Conservation (phyloP, 306 rosid genomes). For the Begonia loranthoides region DNA sequence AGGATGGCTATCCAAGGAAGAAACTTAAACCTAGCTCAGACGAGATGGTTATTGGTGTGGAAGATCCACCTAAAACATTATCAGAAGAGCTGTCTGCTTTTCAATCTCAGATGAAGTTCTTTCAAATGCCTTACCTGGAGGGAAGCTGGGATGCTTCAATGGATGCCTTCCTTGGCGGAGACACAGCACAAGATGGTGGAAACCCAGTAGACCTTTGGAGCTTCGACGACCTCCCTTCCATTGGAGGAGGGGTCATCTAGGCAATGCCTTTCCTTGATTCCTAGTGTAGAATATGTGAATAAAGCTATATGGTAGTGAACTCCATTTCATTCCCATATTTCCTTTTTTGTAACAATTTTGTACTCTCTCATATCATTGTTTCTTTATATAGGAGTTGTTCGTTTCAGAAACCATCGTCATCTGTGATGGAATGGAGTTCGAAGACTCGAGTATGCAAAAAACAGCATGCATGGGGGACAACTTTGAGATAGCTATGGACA, state of each 20-base stretch:
- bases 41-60: conserved; percentile 14
- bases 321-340: conserved; percentile 10
- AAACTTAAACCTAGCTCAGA: conserved; percentile 29
- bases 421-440: no score
- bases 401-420: no score
- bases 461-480: no score
- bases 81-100: conserved; percentile 70
- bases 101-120: conserved; percentile 62
- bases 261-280: conserved; percentile 12
- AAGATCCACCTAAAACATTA: conserved; percentile 34
- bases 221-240: conserved; percentile 54
- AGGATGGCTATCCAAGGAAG: conserved; percentile 36
- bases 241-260: conserved; percentile 47
- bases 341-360: no score
- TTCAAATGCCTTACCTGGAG: conserved; percentile 48
- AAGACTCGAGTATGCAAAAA: no score
- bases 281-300: conserved; percentile 53
- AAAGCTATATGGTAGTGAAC: conserved; percentile 77
- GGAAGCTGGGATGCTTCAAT: conserved; percentile 62
- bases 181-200: conserved; percentile 52
- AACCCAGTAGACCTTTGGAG: conserved; percentile 64
- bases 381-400: no score
- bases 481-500: no score
- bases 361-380: no score
- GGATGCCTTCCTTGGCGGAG: conserved; percentile 33